phyloP scores from a whole-genome alignment of 805 yeast genomes.

The Metschnikowia colocasiae region DNA sequence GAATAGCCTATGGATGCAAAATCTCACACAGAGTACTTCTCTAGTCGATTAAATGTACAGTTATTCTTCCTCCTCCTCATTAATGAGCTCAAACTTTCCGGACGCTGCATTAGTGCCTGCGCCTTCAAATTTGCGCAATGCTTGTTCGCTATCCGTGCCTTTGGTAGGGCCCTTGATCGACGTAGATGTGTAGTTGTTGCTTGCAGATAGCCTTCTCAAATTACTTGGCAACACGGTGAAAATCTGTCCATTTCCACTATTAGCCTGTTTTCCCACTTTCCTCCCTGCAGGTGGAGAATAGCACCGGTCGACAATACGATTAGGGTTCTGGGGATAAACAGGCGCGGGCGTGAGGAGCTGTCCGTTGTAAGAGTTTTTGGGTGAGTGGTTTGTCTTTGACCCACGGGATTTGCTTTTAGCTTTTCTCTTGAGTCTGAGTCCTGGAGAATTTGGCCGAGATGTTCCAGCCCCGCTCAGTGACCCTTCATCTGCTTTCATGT shows the following conservation, averaged over 20 bases:
- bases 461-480: background rate
- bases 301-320: background rate
- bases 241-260: background rate
- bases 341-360: slow-evolving; percentile 10
- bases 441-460: slow-evolving; percentile 10
- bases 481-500: slow-evolving; percentile 9
- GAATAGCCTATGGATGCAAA: slow-evolving; percentile 12
- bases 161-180: background rate
- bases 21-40: background rate
- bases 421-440: slow-evolving; percentile 12
- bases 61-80: slow-evolving; percentile 7
- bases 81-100: slow-evolving; percentile 3
- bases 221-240: background rate
- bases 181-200: background rate
- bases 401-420: slow-evolving; percentile 8
- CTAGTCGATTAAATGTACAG: background rate
- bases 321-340: slow-evolving; percentile 4
- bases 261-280: background rate
- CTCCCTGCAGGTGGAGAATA: slow-evolving; percentile 5
- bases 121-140: background rate
- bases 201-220: background rate
- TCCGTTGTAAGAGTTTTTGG: slow-evolving; percentile 2
- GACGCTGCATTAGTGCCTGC: background rate
- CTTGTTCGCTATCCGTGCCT: background rate
- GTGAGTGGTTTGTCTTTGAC: slow-evolving; percentile 3